Conservation (phyloP, 2,329 filamentous ascomycete genomes). For the Exophiala phaeomuriformis region DNA sequence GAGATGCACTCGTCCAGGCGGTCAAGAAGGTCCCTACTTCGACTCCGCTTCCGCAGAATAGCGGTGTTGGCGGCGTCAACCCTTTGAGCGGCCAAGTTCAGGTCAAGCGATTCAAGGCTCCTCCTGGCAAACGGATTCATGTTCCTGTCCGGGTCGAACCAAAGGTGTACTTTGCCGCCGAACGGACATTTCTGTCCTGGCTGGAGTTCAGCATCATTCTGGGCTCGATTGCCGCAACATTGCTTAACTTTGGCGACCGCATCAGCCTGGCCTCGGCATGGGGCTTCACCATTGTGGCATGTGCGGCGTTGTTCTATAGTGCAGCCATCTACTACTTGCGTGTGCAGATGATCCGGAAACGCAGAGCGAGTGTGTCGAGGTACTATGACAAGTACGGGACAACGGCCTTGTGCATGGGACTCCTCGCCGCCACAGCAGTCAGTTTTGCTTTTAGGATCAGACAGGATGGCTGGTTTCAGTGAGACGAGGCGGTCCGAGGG, state of each 20-base stretch:
- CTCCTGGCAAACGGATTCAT: constrained; percentile 64
- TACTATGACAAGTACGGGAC: constrained; percentile 91
- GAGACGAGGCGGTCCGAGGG: not conserved
- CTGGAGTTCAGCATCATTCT: constrained; percentile 96
- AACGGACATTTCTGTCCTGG: constrained; percentile 94
- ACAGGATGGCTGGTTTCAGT: constrained; percentile 39
- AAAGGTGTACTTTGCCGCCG: constrained; percentile 94
- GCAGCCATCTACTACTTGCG: constrained; percentile 82
- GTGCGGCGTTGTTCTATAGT: constrained; percentile 71
- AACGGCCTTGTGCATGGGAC: constrained; percentile 61
- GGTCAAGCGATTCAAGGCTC: constrained; percentile 50
- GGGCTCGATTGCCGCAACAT: constrained; percentile 72
- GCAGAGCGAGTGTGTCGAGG: constrained; percentile 63
- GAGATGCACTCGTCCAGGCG: constrained; percentile 38
- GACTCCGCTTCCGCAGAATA: constrained; percentile 40
- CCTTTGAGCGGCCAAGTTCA: constrained; percentile 38
- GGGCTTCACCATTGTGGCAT: constrained; percentile 74
- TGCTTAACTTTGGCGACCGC: constrained; percentile 69
- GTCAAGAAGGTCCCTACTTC: constrained; percentile 50
- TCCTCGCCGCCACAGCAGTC: constrained; percentile 66
- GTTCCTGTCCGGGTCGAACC: constrained; percentile 93
- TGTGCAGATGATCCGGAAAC: constrained; percentile 72
- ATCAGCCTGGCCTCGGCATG: constrained; percentile 63
- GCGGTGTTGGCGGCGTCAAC: constrained; percentile 33
- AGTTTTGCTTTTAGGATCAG: constrained; percentile 76